Conservation (phyloP, 1,284 basidiomycete genomes). For the Sanghuangporus baumii region DNA sequence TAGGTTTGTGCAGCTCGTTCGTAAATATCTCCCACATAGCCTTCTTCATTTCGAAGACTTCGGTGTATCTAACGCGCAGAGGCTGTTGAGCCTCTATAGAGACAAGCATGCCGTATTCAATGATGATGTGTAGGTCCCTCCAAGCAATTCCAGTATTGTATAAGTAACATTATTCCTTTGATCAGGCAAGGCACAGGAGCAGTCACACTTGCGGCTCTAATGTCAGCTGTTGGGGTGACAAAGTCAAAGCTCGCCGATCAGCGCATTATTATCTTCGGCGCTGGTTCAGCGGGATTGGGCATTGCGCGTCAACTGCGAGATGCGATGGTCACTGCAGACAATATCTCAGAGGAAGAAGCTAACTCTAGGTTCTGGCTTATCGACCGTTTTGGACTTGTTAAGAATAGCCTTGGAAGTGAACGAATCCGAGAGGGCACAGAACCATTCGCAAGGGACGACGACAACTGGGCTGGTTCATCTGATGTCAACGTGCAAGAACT, state of each 20-base stretch:
- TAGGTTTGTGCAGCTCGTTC: conserved; percentile 40
- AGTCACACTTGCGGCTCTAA: conserved; percentile 74
- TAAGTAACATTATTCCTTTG: conserved; percentile 5
- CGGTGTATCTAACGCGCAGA: conserved; percentile 68
- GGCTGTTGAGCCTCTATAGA: conserved; percentile 64
- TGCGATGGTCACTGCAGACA: conserved; percentile 60
- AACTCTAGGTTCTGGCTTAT: conserved; percentile 63
- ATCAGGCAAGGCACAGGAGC: conserved; percentile 80
- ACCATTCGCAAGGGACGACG: conserved; percentile 53
- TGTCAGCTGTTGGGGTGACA: conserved; percentile 73
- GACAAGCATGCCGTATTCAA: conserved; percentile 71
- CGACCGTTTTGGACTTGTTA: conserved; percentile 54
- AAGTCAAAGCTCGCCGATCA: conserved; percentile 66
- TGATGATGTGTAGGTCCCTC: conserved; percentile 59
- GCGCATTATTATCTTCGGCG: conserved; percentile 74
- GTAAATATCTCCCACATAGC: conserved; percentile 39
- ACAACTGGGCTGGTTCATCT: conserved; percentile 37
- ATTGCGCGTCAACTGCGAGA: conserved; percentile 70
- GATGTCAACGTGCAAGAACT: conserved; percentile 26
- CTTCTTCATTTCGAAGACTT: conserved; percentile 79
- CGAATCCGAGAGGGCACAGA: conserved; percentile 47
- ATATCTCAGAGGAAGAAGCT: conserved; percentile 51
- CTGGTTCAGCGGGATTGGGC: conserved; percentile 79
- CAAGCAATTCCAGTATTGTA: background rate
- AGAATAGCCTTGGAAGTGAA: conserved; percentile 39